A percentile compares a stretch with the other conserved stretches of the same genome.
These are phyloP conservation scores for Diaporthe batatas DNA, from an alignment of 2,329 filamentous ascomycete species.

Conservation along the genomic window DNA sequence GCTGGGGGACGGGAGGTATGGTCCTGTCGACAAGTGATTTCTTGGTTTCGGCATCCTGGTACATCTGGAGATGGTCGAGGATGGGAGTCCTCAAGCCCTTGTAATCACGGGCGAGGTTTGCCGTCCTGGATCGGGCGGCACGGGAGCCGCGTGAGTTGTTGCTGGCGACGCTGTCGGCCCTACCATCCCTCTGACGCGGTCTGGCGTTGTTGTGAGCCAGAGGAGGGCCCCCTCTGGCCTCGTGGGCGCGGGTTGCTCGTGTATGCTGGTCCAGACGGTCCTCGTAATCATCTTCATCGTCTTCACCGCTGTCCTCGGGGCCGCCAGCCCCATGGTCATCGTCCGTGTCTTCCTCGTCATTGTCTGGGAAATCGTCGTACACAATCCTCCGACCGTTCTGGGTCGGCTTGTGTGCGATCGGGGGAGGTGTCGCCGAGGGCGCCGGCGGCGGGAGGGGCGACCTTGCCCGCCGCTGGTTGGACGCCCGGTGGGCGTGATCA, in stretches of 20 bases:
- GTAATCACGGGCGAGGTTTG: constrained; percentile 13
- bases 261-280: not conserved
- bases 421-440: constrained; percentile 34
- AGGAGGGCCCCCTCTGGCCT: not conserved
- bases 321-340: not conserved
- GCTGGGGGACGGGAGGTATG: not conserved
- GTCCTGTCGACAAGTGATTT: constrained; percentile 4
- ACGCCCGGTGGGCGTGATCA: not conserved
- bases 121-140: constrained; percentile 16
- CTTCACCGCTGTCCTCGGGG: not conserved
- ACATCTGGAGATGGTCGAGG: constrained; percentile 35
- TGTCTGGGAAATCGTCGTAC: constrained; percentile 33
- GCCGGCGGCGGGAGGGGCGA: constrained; percentile 1
- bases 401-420: constrained; percentile 25
- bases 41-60: constrained; percentile 34
- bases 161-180: constrained; percentile 31
- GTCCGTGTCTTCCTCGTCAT: constrained; percentile 9
- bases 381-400: constrained; percentile 27
- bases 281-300: constrained; percentile 21
- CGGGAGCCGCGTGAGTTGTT: constrained; percentile 20
- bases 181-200: constrained; percentile 16
- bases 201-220: constrained; percentile 20
- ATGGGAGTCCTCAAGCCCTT: constrained; percentile 34
- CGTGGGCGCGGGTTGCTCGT: not conserved
- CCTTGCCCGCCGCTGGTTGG: not conserved